Evolutionary conservation across 441 rosid genomes (phyloP), one percentile per base, ranked within the genome.

Genomic region (Macaranga tanarius): DNA sequence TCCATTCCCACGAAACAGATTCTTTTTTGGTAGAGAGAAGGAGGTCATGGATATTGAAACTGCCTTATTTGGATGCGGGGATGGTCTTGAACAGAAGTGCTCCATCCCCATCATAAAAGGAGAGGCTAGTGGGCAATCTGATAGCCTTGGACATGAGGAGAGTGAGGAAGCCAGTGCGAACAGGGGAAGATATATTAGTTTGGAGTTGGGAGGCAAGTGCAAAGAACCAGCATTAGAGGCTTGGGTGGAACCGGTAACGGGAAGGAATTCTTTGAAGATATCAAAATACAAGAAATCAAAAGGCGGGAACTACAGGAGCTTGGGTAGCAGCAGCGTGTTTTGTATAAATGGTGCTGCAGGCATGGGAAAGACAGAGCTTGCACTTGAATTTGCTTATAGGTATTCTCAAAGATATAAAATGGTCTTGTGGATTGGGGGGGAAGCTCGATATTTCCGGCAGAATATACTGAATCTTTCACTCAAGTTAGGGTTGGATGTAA

Each of bases 351-450:
- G 99, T 22, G 75, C 77, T 72, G 86, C 92, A 20, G 97, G 98
- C 59, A 84, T 81, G 57, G 97, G 99, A 47, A 94, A 94, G 84
- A 94, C 97, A 7, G 97, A 94, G 84, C 70, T 94, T 28, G 99
- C 92, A 28, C 90, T 89, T 73, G 97, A 94, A 70, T 94, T 87
- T 58, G 97, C 95, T 56, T 81, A 90, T 71, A 81, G 92, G 79
- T 84, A 89, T 77, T 83, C 86, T 56, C 96, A 89, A 76, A 88
- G 96, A 81, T 94, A 94, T 67, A 94, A 90, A 83, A 88, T 84
- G 97, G 92, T 92, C 20, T 75, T 94, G 75, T 94, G 99, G 97
- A 84, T 90, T 1, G 92, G 96, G 16, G 99, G 99, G 10, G 97
- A 94, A 80, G 91, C 90, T 61, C 77, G 90, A 65, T 89, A 90